Conservation (phyloP, 2,329 filamentous ascomycete genomes). For the Pseudogymnoascus sp. region DNA sequence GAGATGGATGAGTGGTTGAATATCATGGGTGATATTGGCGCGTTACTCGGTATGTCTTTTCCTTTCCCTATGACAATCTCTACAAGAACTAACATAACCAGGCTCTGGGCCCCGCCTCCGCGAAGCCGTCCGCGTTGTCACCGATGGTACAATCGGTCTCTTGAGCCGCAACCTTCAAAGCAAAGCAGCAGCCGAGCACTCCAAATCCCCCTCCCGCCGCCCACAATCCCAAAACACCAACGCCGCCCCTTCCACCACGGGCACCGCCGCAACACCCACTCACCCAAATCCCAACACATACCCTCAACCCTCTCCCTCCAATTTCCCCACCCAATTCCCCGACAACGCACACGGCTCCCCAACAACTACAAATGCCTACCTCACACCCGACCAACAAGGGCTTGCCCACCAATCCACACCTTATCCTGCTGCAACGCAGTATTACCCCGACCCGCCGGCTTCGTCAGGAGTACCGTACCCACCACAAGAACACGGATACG, state of each 20-base stretch:
- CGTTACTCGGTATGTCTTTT: constrained; percentile 51
- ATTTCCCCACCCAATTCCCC: constrained; percentile 10
- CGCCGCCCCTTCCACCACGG: background rate
- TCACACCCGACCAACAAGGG: constrained; percentile 16
- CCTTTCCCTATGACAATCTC: background rate
- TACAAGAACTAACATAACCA: constrained; percentile 19
- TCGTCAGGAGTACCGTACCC: constrained; percentile 18
- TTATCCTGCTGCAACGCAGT: constrained; percentile 27
- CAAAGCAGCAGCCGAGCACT: constrained; percentile 17
- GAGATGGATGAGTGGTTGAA: constrained; percentile 65
- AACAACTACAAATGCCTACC: constrained; percentile 15
- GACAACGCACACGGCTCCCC: constrained; percentile 12
- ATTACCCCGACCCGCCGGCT: constrained; percentile 21
- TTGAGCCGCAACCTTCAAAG: constrained; percentile 36
- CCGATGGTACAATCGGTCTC: constrained; percentile 39
- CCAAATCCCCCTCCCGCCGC: background rate
- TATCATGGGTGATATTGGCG: constrained; percentile 58
- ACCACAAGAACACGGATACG: constrained; percentile 19
- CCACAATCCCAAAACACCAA: constrained; percentile 5
- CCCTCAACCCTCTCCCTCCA: constrained; percentile 9
- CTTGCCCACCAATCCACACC: constrained; percentile 23
- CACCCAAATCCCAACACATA: constrained; percentile 3
- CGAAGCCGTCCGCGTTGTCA: constrained; percentile 40
- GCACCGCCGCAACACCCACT: background rate
- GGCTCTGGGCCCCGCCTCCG: constrained; percentile 41